Evolutionary conservation across 352 stramenopile species (phyloP).

Genomic region (Pythium pectinolyticum): DNA sequence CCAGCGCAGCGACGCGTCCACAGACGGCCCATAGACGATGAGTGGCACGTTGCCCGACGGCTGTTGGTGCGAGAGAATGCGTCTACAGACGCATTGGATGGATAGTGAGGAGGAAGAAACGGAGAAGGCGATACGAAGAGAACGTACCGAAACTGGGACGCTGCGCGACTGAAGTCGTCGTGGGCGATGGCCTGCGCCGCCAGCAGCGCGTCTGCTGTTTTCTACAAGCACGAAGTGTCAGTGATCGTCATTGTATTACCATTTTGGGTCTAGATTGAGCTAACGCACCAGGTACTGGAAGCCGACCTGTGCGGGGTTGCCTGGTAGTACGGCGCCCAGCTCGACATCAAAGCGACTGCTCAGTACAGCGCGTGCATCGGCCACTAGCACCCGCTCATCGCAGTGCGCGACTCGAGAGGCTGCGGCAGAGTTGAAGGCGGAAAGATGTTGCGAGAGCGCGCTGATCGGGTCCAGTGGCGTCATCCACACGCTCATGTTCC

Average conservation of each 20-base stretch:
- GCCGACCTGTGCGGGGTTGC: slow-evolving; percentile 42
- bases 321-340: slow-evolving; percentile 65
- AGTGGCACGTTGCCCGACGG: slow-evolving; percentile 60
- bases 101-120: neutral
- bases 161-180: slow-evolving; percentile 64
- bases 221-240: slow-evolving; percentile 35
- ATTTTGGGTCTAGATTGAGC: too few relatives aligned
- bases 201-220: slow-evolving; percentile 74
- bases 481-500: slow-evolving; percentile 21
- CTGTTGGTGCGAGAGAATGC: slow-evolving; percentile 60
- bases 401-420: slow-evolving; percentile 18
- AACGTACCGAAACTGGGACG: slow-evolving; percentile 57
- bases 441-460: slow-evolving; percentile 3
- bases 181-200: slow-evolving; percentile 80
- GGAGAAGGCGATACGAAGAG: neutral
- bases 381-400: slow-evolving; percentile 50
- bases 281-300: slow-evolving; percentile 78
- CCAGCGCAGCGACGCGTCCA: slow-evolving; percentile 49
- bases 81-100: slow-evolving; percentile 22
- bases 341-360: slow-evolving; percentile 58
- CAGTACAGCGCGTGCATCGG: slow-evolving; percentile 45
- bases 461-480: neutral
- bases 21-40: slow-evolving; percentile 75
- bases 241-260: too few relatives aligned
- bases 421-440: neutral